Evolutionary conservation across 208 protist species (phyloP).

Genomic region (Wallacemonas sp.): DNA sequence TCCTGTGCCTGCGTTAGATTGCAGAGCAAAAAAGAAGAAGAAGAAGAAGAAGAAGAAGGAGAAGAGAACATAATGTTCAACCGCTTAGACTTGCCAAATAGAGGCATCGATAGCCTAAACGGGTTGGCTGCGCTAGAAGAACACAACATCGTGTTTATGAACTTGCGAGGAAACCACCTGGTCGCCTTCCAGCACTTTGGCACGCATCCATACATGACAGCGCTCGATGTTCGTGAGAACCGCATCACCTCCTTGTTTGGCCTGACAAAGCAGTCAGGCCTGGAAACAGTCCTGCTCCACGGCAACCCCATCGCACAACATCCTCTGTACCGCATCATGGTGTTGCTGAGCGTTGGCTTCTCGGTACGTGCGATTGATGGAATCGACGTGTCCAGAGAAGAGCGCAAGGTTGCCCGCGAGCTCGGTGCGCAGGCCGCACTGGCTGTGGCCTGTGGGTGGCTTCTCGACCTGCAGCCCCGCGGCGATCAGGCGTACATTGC

Average conservation of each 20-base stretch:
- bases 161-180: conserved; percentile 62
- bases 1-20: too few species aligned
- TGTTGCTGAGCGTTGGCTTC: conserved; percentile 62
- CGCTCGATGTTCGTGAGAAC: conserved; percentile 63
- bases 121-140: conserved; percentile 43
- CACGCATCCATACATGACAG: conserved; percentile 67
- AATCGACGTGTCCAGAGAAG: conserved; percentile 41
- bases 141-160: conserved; percentile 63
- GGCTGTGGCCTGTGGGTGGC: conserved; percentile 81
- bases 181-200: conserved; percentile 68
- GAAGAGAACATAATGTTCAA: too few species aligned
- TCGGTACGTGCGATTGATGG: conserved; percentile 66
- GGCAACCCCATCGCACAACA: conserved; percentile 72
- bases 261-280: conserved; percentile 63
- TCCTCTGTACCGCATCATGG: conserved; percentile 82
- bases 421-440: conserved; percentile 53
- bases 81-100: conserved; percentile 45
- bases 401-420: conserved; percentile 43
- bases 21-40: too few species aligned
- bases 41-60: too few species aligned
- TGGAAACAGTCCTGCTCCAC: conserved; percentile 49
- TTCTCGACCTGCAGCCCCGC: conserved; percentile 49
- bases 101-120: conserved; percentile 47
- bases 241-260: conserved; percentile 57
- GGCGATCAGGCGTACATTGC: conserved; percentile 44